phyloP scores from a whole-genome alignment of 2,329 filamentous ascomycete species.

The Fonsecaea pedrosoi region DNA sequence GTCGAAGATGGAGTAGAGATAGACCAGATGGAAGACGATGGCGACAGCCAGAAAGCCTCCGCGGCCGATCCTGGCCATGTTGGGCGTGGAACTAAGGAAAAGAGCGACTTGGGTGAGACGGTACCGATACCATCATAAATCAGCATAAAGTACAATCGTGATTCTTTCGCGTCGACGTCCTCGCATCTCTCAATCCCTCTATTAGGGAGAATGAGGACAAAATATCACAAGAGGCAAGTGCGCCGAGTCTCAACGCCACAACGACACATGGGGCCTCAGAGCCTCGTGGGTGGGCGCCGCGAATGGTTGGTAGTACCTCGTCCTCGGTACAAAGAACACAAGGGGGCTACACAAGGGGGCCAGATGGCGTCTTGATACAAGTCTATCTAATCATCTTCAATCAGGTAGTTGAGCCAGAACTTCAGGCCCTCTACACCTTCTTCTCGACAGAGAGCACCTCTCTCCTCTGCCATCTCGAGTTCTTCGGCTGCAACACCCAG shows the following conservation, averaged over 20 bases:
- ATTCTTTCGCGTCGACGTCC: not conserved
- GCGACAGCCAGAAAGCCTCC: conserved; percentile 86
- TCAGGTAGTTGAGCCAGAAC: conserved; percentile 83
- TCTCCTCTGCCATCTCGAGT: conserved; percentile 95
- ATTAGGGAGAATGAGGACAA: conserved; percentile 9
- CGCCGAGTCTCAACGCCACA: conserved; percentile 9
- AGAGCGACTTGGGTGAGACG: conserved; percentile 40
- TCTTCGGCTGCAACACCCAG: conserved; percentile 95
- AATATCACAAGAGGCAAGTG: conserved; percentile 24
- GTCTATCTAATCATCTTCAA: conserved; percentile 34
- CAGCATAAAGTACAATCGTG: not conserved
- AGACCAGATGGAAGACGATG: conserved; percentile 89
- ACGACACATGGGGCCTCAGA: conserved; percentile 11
- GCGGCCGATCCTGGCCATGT: conserved; percentile 66
- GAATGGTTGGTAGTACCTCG: not conserved
- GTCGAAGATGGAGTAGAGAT: conserved; percentile 95
- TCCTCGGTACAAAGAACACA: not conserved
- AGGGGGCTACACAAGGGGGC: no score
- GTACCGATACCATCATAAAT: conserved; percentile 14
- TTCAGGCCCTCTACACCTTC: conserved; percentile 87
- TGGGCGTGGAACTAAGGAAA: conserved; percentile 24
- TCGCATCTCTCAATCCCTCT: not conserved
- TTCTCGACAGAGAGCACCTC: conserved; percentile 84
- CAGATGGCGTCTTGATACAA: not conserved
- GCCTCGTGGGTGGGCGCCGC: conserved; percentile 3